Evolutionary conservation across 441 rosid genomes (phyloP).

Genomic region (Arabidopsis hybrid): DNA sequence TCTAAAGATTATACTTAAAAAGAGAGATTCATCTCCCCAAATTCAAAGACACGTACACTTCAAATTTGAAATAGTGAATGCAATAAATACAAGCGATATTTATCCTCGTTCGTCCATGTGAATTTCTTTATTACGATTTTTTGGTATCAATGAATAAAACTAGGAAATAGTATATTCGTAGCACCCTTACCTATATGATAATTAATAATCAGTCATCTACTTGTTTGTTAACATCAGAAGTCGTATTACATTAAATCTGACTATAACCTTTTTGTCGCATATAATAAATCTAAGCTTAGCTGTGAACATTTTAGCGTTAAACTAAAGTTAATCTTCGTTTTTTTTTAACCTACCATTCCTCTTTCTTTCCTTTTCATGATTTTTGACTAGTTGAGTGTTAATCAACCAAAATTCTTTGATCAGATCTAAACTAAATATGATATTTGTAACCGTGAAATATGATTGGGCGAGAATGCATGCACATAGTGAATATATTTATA

Average conservation of each 20-base stretch:
- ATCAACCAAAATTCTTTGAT: background rate
- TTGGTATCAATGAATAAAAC: background rate
- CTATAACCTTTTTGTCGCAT: background rate
- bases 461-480: background rate
- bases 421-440: background rate
- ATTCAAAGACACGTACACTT: background rate
- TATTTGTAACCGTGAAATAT: background rate
- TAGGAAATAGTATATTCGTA: background rate
- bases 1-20: no score
- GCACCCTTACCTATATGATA: background rate
- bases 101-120: background rate
- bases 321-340: background rate
- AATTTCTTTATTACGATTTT: background rate
- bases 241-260: background rate
- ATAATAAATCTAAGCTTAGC: background rate
- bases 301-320: background rate
- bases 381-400: background rate
- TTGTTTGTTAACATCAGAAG: background rate
- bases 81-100: background rate
- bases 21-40: no score
- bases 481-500: background rate
- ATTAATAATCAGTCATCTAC: constrained; percentile 4
- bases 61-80: background rate
- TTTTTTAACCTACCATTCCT: background rate
- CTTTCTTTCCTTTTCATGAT: background rate